Evolutionary conservation across 371 early-diverging fungal genomes (phyloP).

Genomic region (Mortierella sp.): DNA sequence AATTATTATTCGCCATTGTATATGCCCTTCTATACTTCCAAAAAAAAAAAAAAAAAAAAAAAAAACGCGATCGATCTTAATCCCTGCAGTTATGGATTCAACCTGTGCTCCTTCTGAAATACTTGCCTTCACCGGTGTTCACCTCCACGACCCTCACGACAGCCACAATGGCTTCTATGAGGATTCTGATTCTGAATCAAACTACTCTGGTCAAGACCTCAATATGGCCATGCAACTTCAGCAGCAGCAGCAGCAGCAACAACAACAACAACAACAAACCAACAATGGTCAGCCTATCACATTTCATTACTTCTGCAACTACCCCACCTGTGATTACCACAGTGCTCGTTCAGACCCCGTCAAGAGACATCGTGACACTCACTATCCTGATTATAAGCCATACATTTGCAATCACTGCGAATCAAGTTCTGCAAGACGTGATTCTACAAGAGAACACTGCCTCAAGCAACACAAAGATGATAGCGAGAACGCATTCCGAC

Average conservation of each 20-base stretch:
- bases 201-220: slow-evolving; percentile 25
- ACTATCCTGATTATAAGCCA: slow-evolving; percentile 56
- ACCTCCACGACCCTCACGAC: slow-evolving; percentile 18
- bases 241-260: slow-evolving; percentile 1
- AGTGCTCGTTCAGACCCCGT: slow-evolving; percentile 54
- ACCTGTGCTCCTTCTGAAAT: slow-evolving; percentile 40
- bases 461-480: slow-evolving; percentile 56
- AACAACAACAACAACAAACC: slow-evolving; percentile 3
- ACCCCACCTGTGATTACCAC: slow-evolving; percentile 53
- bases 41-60: too few relatives aligned
- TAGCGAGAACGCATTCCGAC: slow-evolving; percentile 49
- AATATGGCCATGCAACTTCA: background rate
- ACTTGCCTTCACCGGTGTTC: slow-evolving; percentile 36
- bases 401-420: slow-evolving; percentile 55
- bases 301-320: slow-evolving; percentile 52
- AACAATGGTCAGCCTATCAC: slow-evolving; percentile 34
- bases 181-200: slow-evolving; percentile 51
- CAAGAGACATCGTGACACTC: slow-evolving; percentile 56
- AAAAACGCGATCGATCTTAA: background rate
- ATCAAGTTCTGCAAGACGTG: slow-evolving; percentile 47
- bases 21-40: too few relatives aligned
- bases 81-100: slow-evolving; percentile 41
- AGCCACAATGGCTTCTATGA: slow-evolving; percentile 23
- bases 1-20: background rate
- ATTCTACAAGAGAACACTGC: slow-evolving; percentile 53